Evolutionary conservation across 75 land plant genomes (phyloP).

Genomic region (Sequoia sempervirens): DNA sequence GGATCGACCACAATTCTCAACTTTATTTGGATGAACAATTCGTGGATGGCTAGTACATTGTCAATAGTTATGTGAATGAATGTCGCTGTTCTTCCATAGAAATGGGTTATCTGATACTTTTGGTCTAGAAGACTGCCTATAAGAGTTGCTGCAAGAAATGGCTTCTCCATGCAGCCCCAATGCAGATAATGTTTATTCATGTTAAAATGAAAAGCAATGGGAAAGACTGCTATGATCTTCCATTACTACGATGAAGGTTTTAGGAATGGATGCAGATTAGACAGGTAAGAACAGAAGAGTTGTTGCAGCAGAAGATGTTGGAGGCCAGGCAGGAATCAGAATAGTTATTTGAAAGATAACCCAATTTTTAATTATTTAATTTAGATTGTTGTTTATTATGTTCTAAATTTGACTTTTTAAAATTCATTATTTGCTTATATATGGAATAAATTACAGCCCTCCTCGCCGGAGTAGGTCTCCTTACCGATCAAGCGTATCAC

Average conservation of each 20-base stretch:
- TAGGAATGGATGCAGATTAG: neutral
- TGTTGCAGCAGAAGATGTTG: neutral
- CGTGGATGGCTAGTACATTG: neutral
- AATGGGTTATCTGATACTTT: neutral
- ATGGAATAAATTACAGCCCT: neutral
- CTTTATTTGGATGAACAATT: neutral
- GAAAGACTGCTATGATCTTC: neutral
- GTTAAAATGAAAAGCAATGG: slow-evolving; percentile 1
- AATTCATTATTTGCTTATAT: neutral
- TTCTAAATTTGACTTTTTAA: neutral
- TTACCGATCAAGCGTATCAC: neutral
- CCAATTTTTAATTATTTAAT: neutral
- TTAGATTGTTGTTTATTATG: neutral
- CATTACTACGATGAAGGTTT: neutral
- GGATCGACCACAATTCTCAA: neutral
- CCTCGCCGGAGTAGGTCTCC: neutral
- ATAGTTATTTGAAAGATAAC: neutral
- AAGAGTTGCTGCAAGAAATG: neutral
- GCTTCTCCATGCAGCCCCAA: too few relatives aligned
- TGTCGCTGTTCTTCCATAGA: neutral
- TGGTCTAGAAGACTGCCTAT: neutral
- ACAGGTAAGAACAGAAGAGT: neutral
- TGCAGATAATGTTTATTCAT: neutral
- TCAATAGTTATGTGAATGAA: neutral
- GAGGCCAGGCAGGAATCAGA: neutral